These are phyloP conservation scores for Emericellopsis cladophorae DNA, from an alignment of 2,329 filamentous ascomycete species.

Conservation along the genomic window DNA sequence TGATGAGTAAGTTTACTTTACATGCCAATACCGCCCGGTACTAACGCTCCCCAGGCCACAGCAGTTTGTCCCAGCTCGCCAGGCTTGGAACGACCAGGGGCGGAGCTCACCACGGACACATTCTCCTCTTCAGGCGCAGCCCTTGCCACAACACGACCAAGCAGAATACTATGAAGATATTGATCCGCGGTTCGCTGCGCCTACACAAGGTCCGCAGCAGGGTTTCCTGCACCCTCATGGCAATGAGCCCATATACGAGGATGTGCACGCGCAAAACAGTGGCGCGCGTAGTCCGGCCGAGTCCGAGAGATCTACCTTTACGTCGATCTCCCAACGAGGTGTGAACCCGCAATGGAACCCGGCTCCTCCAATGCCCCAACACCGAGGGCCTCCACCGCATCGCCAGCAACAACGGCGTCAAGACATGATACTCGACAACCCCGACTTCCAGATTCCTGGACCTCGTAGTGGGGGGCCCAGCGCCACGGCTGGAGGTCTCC, in stretches of 20 bases:
- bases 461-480: constrained; percentile 16
- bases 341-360: constrained; percentile 79
- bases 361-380: constrained; percentile 27
- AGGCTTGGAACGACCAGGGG: constrained; percentile 39
- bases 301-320: constrained; percentile 77
- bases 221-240: constrained; percentile 5
- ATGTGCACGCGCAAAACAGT: constrained; percentile 36
- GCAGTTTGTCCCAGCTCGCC: constrained; percentile 41
- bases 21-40: background rate
- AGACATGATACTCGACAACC: constrained; percentile 70
- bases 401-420: constrained; percentile 38
- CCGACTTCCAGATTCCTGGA: constrained; percentile 67
- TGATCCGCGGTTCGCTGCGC: constrained; percentile 67
- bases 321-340: constrained; percentile 77
- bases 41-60: constrained; percentile 12
- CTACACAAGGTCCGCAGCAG: constrained; percentile 13
- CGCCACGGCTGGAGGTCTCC: constrained; percentile 1
- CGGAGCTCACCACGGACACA: constrained; percentile 30
- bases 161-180: constrained; percentile 82
- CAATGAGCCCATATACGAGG: constrained; percentile 41
- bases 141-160: constrained; percentile 14
- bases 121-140: constrained; percentile 18
- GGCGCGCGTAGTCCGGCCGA: constrained; percentile 58
- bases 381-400: constrained; percentile 26
- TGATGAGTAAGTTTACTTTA: constrained; percentile 43